phyloP scores from a whole-genome alignment of 169 alveolate genomes.

The Hepatocystis sp. region DNA sequence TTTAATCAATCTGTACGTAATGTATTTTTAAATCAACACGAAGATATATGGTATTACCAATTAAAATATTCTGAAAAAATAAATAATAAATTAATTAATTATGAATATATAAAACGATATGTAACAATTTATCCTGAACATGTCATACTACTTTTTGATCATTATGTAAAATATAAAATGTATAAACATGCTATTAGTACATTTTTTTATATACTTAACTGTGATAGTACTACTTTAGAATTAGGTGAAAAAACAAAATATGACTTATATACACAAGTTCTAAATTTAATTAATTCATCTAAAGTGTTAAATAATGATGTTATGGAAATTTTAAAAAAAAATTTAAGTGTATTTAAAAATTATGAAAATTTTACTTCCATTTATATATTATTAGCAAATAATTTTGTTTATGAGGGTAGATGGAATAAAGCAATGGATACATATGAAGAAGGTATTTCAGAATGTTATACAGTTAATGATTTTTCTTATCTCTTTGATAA shows the following conservation, averaged over 20 bases:
- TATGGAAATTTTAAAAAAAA: conserved; percentile 30
- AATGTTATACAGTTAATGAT: conserved; percentile 60
- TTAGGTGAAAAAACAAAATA: conserved; percentile 31
- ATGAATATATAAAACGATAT: conserved; percentile 55
- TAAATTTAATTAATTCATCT: conserved; percentile 15
- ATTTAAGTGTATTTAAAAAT: conserved; percentile 24
- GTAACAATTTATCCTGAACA: conserved; percentile 71
- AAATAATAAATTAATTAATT: conserved; percentile 26
- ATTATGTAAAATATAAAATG: conserved; percentile 66
- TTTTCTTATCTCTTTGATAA: conserved; percentile 41
- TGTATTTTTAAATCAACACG: conserved; percentile 52
- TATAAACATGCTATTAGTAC: conserved; percentile 49
- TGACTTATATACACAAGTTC: conserved; percentile 33
- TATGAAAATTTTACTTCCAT: conserved; percentile 65
- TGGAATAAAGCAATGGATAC: conserved; percentile 76
- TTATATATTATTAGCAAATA: conserved; percentile 54
- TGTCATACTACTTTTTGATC: conserved; percentile 29
- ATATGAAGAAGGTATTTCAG: conserved; percentile 63
- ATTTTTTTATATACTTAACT: conserved; percentile 37
- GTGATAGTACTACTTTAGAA: conserved; percentile 20
- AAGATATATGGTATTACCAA: conserved; percentile 49
- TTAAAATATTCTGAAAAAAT: conserved; percentile 17
- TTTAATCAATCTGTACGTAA: conserved; percentile 40
- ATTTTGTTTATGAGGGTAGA: conserved; percentile 64
- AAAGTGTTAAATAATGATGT: conserved; percentile 40